Conservation (phyloP, 1,284 basidiomycete genomes). For the Rhodofomes roseus region DNA sequence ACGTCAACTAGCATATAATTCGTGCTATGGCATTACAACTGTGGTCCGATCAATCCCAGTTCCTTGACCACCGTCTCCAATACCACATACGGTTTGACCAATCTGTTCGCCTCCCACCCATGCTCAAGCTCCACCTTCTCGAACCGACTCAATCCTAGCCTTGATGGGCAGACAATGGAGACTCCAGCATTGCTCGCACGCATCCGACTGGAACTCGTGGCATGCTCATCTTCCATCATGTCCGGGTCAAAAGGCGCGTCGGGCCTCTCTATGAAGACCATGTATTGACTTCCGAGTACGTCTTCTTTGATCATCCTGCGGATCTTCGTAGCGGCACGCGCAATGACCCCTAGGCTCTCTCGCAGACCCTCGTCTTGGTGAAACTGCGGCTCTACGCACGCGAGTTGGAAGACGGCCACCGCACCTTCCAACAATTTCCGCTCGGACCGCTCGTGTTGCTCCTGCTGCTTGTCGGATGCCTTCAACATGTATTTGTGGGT, state of each 20-base stretch:
- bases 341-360: neutral
- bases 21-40: too few species aligned
- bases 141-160: neutral
- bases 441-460: neutral
- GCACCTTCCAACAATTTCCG: neutral
- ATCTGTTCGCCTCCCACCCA: too few species aligned
- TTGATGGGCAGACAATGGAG: neutral
- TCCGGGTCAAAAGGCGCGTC: neutral
- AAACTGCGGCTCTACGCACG: too few species aligned
- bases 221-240: neutral
- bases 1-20: too few species aligned
- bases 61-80: neutral
- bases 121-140: neutral
- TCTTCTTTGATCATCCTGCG: neutral
- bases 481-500: neutral
- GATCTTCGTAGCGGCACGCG: neutral
- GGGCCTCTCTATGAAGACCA: neutral
- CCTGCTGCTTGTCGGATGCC: neutral
- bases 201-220: too few species aligned
- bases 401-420: neutral
- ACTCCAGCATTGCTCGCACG: neutral
- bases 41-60: neutral
- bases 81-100: neutral
- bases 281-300: neutral
- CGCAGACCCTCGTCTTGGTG: neutral